A percentile compares a stretch with the other conserved stretches of the same genome.
Conservation (phyloP, 306 rosid genomes). For the Canavalia gladiata region DNA sequence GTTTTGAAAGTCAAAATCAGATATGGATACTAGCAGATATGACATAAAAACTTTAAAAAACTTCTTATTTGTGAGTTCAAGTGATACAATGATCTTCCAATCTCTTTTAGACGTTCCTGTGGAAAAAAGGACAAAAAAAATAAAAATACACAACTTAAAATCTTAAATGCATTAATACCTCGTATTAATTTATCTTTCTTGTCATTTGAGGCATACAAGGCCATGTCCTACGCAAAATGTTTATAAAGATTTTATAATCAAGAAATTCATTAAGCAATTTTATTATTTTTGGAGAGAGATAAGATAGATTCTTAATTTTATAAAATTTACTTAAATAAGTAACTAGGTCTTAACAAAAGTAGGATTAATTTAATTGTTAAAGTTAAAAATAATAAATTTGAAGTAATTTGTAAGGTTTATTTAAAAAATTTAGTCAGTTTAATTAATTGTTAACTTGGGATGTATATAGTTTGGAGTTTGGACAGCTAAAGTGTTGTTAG, state of each 20-base stretch:
- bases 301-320: no score
- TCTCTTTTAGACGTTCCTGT: background rate
- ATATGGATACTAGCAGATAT: background rate
- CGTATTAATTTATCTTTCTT: background rate
- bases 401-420: no score
- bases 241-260: no score
- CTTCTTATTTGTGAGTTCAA: background rate
- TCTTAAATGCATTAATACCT: conserved; percentile 11
- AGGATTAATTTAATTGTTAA: no score
- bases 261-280: no score
- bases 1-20: conserved; percentile 36
- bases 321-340: no score
- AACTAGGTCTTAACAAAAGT: no score
- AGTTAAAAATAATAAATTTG: no score
- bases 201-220: background rate
- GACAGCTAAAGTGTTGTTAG: background rate
- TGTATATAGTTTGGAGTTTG: background rate
- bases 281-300: no score
- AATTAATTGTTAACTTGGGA: background rate
- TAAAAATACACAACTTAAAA: background rate
- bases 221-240: no score
- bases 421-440: no score
- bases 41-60: background rate
- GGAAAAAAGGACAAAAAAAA: background rate
- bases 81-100: background rate